Conservation (phyloP, 202 grass and related monocot genomes). For the Musa balbisiana region DNA sequence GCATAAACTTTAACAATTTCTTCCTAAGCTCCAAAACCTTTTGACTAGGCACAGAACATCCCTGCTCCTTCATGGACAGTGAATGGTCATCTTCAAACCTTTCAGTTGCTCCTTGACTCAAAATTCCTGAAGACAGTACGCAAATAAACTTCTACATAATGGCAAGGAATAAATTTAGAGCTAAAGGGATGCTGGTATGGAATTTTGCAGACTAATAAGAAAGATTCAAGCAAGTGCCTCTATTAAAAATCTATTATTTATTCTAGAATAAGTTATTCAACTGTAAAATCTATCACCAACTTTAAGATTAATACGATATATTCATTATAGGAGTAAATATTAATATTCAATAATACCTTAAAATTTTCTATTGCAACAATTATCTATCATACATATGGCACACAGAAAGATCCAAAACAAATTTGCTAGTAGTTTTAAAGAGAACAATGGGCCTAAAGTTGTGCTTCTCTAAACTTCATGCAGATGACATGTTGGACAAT, state of each 20-base stretch:
- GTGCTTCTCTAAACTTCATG: no score
- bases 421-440: no score
- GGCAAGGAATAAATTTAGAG: neutral
- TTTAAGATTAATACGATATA: neutral
- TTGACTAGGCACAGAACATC: constrained; percentile 56
- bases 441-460: no score
- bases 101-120: constrained; percentile 23
- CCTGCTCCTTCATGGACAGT: constrained; percentile 35
- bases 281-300: neutral
- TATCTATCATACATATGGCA: no score
- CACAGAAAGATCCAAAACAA: no score
- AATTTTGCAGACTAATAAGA: neutral
- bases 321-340: no score
- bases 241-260: neutral
- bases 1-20: constrained; percentile 70
- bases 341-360: no score
- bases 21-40: constrained; percentile 63
- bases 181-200: neutral
- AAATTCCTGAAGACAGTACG: constrained; percentile 26
- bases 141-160: neutral
- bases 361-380: no score
- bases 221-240: neutral
- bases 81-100: constrained; percentile 20
- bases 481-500: no score
- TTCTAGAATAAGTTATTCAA: neutral